Percentiles rank a stretch among this genome's conserved stretches.
Conservation (phyloP, 176 grass and related monocot species). For the Eremochloa ophiuroides region DNA sequence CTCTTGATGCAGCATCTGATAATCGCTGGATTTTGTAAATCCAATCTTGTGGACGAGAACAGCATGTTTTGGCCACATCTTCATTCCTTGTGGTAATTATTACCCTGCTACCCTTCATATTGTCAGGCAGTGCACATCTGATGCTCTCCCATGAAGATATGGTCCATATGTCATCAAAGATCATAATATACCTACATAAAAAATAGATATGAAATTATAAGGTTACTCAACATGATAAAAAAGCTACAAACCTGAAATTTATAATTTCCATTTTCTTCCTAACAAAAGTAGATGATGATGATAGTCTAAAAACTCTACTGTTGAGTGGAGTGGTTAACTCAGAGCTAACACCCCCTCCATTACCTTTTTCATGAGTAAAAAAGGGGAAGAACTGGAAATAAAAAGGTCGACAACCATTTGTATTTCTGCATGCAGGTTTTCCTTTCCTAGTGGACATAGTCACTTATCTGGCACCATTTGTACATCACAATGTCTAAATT, state of each 20-base stretch:
- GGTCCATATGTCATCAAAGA: conserved; percentile 48
- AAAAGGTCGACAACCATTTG: no score
- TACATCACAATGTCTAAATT: no score
- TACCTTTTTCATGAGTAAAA: no score
- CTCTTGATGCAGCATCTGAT: conserved; percentile 4
- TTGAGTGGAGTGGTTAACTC: no score
- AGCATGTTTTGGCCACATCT: conserved; percentile 37
- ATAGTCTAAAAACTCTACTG: no score
- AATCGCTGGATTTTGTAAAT: conserved; percentile 33
- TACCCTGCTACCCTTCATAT: conserved; percentile 38
- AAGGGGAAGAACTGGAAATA: no score
- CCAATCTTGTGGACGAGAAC: conserved; percentile 19
- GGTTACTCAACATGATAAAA: neutral
- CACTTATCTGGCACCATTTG: no score
- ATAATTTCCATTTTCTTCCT: neutral
- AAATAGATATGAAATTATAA: neutral
- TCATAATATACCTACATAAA: conserved; percentile 12
- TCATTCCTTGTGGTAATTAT: conserved; percentile 38
- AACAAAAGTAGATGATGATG: no score
- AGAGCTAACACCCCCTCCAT: no score
- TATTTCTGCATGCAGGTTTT: no score
- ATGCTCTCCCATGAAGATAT: conserved; percentile 37
- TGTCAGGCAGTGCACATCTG: conserved; percentile 37
- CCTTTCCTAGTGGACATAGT: no score
- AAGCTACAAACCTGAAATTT: neutral